Conservation (phyloP, 306 rosid genomes). For the Canavalia ensiformis region DNA sequence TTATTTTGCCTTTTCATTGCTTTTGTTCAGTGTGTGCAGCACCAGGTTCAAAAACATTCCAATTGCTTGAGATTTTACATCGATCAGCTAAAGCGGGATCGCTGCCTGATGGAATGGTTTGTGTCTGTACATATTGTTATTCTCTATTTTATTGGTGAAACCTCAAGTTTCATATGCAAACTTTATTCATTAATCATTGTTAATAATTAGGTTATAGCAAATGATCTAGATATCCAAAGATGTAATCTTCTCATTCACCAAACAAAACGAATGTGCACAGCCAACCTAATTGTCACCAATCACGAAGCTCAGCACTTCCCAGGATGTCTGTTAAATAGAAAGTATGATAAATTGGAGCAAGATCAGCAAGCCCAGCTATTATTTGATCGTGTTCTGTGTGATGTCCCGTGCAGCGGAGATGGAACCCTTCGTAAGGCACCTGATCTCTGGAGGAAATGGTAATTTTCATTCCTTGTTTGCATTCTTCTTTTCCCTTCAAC, state of each 20-base stretch:
- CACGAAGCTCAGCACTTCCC: slow-evolving; percentile 98
- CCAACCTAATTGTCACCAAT: slow-evolving; percentile 91
- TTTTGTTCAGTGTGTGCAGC: slow-evolving; percentile 93
- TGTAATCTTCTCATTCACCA: slow-evolving; percentile 98
- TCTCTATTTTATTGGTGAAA: slow-evolving; percentile 17
- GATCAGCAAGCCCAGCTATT: slow-evolving; percentile 60
- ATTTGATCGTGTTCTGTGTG: slow-evolving; percentile 93
- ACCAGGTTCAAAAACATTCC: slow-evolving; percentile 98
- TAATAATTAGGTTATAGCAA: slow-evolving; percentile 85
- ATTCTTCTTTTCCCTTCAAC: slow-evolving; percentile 22
- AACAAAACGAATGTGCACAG: slow-evolving; percentile 91
- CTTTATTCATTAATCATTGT: slow-evolving; percentile 40
- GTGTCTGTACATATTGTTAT: slow-evolving; percentile 43
- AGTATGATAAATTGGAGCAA: slow-evolving; percentile 46
- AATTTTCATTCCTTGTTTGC: slow-evolving; percentile 30
- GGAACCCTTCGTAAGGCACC: slow-evolving; percentile 99
- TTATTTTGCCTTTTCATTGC: slow-evolving; percentile 25
- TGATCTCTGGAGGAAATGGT: slow-evolving; percentile 98
- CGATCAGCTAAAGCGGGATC: slow-evolving; percentile 70
- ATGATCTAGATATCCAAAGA: slow-evolving; percentile 95
- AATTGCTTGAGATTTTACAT: slow-evolving; percentile 89
- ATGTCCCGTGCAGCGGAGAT: slow-evolving; percentile 98
- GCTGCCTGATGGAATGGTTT: slow-evolving; percentile 90
- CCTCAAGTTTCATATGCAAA: slow-evolving; percentile 41
- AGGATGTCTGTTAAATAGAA: slow-evolving; percentile 68